Percentiles rank a stretch among this genome's conserved stretches.
These are phyloP conservation scores for Fusarium protoensiforme DNA, from an alignment of 2,329 filamentous ascomycete species.

Conservation along the genomic window DNA sequence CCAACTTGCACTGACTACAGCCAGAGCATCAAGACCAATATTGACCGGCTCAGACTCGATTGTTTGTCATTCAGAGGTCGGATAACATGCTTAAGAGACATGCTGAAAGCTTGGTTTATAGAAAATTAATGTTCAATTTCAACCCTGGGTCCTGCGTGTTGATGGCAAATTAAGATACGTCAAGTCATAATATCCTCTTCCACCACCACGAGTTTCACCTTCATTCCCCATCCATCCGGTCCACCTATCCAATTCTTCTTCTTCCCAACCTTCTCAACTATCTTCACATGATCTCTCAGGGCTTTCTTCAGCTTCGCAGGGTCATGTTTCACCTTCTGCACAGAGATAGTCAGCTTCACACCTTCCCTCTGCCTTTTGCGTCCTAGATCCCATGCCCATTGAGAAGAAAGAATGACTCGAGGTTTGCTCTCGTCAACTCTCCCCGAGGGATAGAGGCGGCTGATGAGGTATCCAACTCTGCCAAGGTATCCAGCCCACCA, in stretches of 20 bases:
- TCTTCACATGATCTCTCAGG: slow-evolving; percentile 51
- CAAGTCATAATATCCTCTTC: slow-evolving; percentile 45
- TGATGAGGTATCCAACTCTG: slow-evolving; percentile 66
- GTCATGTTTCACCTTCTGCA: slow-evolving; percentile 52
- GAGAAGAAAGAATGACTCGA: slow-evolving; percentile 53
- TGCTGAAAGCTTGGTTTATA: too few species aligned
- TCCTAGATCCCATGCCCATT: slow-evolving; percentile 54
- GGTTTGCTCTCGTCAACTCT: slow-evolving; percentile 52
- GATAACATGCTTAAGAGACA: too few species aligned
- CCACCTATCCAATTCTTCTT: slow-evolving; percentile 64
- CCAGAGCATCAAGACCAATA: too few species aligned
- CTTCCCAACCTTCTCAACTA: slow-evolving; percentile 68
- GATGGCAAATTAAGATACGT: not conserved
- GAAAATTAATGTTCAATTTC: not conserved
- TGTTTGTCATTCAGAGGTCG: too few species aligned
- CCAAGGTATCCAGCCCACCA: slow-evolving; percentile 77
- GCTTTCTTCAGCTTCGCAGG: slow-evolving; percentile 53
- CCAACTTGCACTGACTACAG: too few species aligned
- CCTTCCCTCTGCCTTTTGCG: slow-evolving; percentile 54
- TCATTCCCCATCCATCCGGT: slow-evolving; percentile 48
- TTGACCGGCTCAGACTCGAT: too few species aligned
- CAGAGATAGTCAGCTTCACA: slow-evolving; percentile 56
- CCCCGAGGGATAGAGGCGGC: slow-evolving; percentile 71
- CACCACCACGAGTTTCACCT: slow-evolving; percentile 49
- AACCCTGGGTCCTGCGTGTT: too few species aligned